These are phyloP conservation scores for Filobasidium floriforme DNA, from an alignment of 768 basidiomycete genomes.

Conservation along the genomic window DNA sequence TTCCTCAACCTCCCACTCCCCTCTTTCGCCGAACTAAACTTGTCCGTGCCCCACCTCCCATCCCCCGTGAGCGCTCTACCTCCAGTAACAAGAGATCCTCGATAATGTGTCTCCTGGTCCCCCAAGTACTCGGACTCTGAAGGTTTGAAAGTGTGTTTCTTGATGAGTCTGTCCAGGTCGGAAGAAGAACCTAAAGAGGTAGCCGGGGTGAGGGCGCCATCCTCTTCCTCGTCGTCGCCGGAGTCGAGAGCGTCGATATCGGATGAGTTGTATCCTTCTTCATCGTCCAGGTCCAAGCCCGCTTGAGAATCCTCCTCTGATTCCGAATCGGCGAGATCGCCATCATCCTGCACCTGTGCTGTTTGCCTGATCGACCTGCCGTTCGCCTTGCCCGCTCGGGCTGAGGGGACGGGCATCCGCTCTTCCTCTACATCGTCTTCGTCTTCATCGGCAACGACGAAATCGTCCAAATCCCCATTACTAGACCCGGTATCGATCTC, in stretches of 20 bases:
- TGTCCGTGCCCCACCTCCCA: slow-evolving; percentile 28
- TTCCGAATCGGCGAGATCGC: slow-evolving; percentile 16
- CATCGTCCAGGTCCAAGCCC: slow-evolving; percentile 33
- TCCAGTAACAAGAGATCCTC: slow-evolving; percentile 9
- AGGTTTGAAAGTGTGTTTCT: slow-evolving; percentile 41
- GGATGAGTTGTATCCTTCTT: slow-evolving; percentile 46
- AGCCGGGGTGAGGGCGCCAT: slow-evolving; percentile 28
- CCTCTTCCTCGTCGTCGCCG: slow-evolving; percentile 19
- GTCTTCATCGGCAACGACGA: slow-evolving; percentile 23
- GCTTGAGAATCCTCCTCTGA: slow-evolving; percentile 26
- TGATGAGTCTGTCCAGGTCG: slow-evolving; percentile 38
- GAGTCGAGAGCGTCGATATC: slow-evolving; percentile 43
- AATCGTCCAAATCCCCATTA: slow-evolving; percentile 22
- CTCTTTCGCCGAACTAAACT: slow-evolving; percentile 38
- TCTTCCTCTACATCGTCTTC: slow-evolving; percentile 29
- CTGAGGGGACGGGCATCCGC: not conserved
- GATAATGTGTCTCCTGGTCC: too few relatives aligned
- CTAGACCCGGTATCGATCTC: slow-evolving; percentile 22
- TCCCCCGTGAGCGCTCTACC: slow-evolving; percentile 20
- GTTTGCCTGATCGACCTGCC: slow-evolving; percentile 18
- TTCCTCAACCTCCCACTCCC: slow-evolving; percentile 34
- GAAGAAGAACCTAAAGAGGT: slow-evolving; percentile 20
- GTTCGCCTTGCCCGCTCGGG: not conserved
- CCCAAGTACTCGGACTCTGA: slow-evolving; percentile 11
- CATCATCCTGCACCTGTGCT: slow-evolving; percentile 18